Base-by-base conservation (phyloP, 192 early-diverging fungal species). In the Polychytrium aggregatum region DNA sequence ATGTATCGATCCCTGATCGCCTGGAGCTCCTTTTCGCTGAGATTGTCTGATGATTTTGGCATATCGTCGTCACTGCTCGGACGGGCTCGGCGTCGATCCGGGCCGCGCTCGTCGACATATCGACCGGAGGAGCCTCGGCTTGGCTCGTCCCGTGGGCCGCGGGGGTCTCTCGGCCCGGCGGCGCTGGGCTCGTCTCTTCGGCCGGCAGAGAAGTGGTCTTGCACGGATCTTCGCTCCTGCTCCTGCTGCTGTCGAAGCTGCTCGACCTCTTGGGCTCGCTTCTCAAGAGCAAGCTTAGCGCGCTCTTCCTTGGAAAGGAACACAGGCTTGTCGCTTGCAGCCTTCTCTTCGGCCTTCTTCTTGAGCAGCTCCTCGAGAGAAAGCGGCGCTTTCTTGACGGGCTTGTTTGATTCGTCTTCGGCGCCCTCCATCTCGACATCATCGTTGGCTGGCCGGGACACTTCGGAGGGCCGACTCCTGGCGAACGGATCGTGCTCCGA, bases 291-390 rank as follows among this genome's bases (percentile, higher is more conserved):
- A 31, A 85, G 49, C 49, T 87, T 73, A 22, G 84, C 84, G 14
- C 95, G 74, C 60, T 98, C 82, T 60, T 85, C 87, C 60, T 98
- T 98, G 14, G 85, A 86, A 51, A 98, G 44, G 48, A 95, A 98
- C 44, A 75, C 79, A 0, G 86, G 84, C 69, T 74, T 82, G 14
- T 75, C 82, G 22, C 49, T 68, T 21, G 64, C 69, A 29, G 50
- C 66, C 38, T 85, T 82, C 43, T 85, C 80, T 29, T 74, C 70
- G 43, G 71, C 71, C 44, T 80, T 77, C 47, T 83, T 73, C 36
- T 67, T 64, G 40, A 89, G 52, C 10, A 89, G 59, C 38, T 89
- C 86, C 41, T 89, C 85, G 24, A 89, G 53, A 2, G 86, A 89
- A 9, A 89, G 59, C 18, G 86, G 86, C 0, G 76, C 76, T 38